Evolutionary conservation across 768 basidiomycete genomes (phyloP), one percentile per base, ranked within the genome.

Genomic region (Calocera cornea): DNA sequence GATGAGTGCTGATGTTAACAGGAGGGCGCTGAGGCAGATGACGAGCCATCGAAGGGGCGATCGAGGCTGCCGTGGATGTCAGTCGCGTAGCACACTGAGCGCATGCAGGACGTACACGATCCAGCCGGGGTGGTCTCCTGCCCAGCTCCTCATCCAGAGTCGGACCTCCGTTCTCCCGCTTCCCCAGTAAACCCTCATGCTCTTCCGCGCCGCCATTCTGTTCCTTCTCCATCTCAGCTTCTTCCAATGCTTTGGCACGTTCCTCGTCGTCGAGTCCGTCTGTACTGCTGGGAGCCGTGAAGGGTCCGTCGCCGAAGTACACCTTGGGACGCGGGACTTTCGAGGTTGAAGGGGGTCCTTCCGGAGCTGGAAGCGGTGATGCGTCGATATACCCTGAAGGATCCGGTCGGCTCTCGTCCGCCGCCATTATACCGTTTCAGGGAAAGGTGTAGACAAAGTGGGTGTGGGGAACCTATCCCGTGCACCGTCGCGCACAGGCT

Each of bases 211-310:
- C 44, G 19, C 19, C 19, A 19, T 64, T 63, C 33, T 71, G 68
- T 34, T 72, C 72, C 7, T 69, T 65, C 12, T 70, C 69, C 33
- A 19, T 49, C 31, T 16, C 68, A 19, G 29, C 24, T 29, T 69
- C 65, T 17, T 70, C 69, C 1, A 65, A 44, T 19, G 44, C 41
- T 22, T 31, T 66, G 16, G 27, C 27, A 24, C 40, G n/a, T 34
- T 81, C 82, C 31, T 83, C 82, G 41, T 68, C 67, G 67, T 86
- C 88, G 19, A 47, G 44, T 24, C 44, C 44, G n/a, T 87, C 87
- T 63, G 86, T 87, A n/a, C 89, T 90, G 72, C 87, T 88, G 7
- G 89, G 87, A 24, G 87, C 81, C 70, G 89, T 87, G 72, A 90
- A 92, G 0, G 84, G 81, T 0, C 89, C 88, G 22, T 90, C 89